phyloP scores from a whole-genome alignment of 176 grass and related monocot species.

The sorghum (Sorghum bicolor) region Sorghum_bicolor_NCBIv3 NC_012871.2:51554001-51554500 shows the following conservation, averaged over 20 bases:
- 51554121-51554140: slow-evolving; percentile 4
- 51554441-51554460: background rate
- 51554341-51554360: background rate
- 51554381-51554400: background rate
- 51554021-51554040: slow-evolving; percentile 47
- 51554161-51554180: slow-evolving; percentile 49
- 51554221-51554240: slow-evolving; percentile 13
- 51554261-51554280: background rate
- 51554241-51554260: background rate
- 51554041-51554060: slow-evolving; percentile 54
- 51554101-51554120: slow-evolving; percentile 40
- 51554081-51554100: slow-evolving; percentile 43
- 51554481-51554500: slow-evolving; percentile 12
- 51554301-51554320: background rate
- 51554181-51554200: background rate
- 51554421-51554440: background rate
- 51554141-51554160: slow-evolving; percentile 41
- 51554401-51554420: background rate
- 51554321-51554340: slow-evolving; percentile 9
- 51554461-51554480: background rate
- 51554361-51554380: background rate
- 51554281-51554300: background rate
- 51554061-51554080: slow-evolving; percentile 37
- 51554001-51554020: slow-evolving; percentile 74
- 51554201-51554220: background rate